phyloP scores from a whole-genome alignment of 768 basidiomycete species.

The Suillus subaureus region DNA sequence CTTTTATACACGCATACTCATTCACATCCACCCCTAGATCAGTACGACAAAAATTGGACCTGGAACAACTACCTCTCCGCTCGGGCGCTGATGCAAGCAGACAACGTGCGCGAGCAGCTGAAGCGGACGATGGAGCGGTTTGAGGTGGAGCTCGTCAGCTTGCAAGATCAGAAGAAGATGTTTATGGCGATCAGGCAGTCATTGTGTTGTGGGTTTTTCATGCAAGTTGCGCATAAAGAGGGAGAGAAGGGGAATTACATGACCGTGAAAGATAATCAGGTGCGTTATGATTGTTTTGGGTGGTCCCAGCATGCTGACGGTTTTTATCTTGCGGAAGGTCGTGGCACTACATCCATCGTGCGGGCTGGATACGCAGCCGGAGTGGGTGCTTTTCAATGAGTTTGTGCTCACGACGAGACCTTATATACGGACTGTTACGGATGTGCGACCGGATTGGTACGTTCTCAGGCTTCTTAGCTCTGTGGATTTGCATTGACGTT shows the following conservation, averaged over 20 bases:
- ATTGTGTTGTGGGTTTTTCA: conserved; percentile 93
- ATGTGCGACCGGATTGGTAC: conserved; percentile 85
- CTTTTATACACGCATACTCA: neutral
- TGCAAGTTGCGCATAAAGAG: conserved; percentile 96
- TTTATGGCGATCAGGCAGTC: conserved; percentile 78
- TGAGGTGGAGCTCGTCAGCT: conserved; percentile 75
- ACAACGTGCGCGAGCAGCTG: conserved; percentile 90
- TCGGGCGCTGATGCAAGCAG: conserved; percentile 85
- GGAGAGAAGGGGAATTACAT: conserved; percentile 85
- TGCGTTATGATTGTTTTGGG: conserved; percentile 29
- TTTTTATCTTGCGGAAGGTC: conserved; percentile 11
- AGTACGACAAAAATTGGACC: conserved; percentile 83
- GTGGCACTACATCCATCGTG: conserved; percentile 71
- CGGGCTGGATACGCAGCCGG: conserved; percentile 82
- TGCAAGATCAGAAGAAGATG: conserved; percentile 69
- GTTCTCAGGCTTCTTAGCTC: conserved; percentile 20
- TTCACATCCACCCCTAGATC: conserved; percentile 45
- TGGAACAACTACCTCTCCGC: conserved; percentile 88
- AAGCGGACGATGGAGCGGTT: conserved; percentile 90
- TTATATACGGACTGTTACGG: conserved; percentile 91
- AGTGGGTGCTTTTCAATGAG: conserved; percentile 94
- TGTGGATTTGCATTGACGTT: conserved; percentile 3
- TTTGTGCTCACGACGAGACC: conserved; percentile 89
- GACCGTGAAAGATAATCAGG: conserved; percentile 96
- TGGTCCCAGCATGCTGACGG: neutral